A percentile compares a stretch with the other conserved stretches of the same genome.
These are phyloP conservation scores for Linaria vulgaris DNA, from an alignment of 257 asterid genomes.

Conservation along the genomic window DNA sequence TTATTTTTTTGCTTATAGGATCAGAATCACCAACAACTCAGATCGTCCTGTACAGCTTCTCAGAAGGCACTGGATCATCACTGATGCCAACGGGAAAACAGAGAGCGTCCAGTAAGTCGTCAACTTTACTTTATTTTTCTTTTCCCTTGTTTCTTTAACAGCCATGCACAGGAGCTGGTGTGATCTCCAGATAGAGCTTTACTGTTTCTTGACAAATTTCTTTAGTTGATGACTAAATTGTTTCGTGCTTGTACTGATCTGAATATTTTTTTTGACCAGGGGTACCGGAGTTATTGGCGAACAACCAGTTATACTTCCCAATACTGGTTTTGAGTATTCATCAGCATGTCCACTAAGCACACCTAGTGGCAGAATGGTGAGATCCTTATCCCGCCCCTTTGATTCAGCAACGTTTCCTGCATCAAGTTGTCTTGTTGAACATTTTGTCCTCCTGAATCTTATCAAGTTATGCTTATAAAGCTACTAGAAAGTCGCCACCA, in stretches of 20 bases:
- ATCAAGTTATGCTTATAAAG: not conserved
- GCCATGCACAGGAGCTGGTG: not conserved
- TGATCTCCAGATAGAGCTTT: constrained; percentile 6
- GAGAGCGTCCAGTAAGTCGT: constrained; percentile 70
- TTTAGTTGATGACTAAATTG: not conserved
- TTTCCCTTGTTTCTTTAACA: constrained; percentile 62
- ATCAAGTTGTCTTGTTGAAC: not conserved
- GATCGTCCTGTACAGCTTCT: constrained; percentile 89
- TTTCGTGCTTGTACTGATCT: not conserved
- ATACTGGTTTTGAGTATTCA: constrained; percentile 76
- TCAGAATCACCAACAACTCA: constrained; percentile 67
- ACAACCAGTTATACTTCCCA: constrained; percentile 91
- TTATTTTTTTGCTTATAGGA: constrained; percentile 79
- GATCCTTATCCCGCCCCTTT: constrained; percentile 21
- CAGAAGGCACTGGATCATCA: constrained; percentile 88
- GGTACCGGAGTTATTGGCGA: constrained; percentile 88
- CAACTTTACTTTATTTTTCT: constrained; percentile 2
- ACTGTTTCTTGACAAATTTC: not conserved
- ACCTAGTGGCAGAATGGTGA: constrained; percentile 80
- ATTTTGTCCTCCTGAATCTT: not conserved
- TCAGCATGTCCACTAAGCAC: constrained; percentile 87
- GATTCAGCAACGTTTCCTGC: not conserved
- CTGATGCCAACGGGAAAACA: constrained; percentile 71
- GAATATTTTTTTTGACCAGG: constrained; percentile 35
- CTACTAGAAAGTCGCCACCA: not conserved